Conservation (phyloP, 2,329 filamentous ascomycete species). For the Clonostachys solani region DNA sequence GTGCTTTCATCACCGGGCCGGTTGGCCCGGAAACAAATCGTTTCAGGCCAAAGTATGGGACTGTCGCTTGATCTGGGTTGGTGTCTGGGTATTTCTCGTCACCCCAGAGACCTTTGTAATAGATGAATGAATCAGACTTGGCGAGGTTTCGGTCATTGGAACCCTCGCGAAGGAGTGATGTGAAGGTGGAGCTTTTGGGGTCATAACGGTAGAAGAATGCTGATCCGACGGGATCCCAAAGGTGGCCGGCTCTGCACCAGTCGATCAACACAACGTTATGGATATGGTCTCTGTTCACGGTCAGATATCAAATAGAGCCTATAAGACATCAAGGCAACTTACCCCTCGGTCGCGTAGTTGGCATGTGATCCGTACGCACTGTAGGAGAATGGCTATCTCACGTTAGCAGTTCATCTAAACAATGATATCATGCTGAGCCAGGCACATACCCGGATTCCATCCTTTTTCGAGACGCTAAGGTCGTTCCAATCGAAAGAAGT, state of each 20-base stretch:
- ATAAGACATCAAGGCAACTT: neutral
- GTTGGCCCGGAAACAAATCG: conserved; percentile 23
- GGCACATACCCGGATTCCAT: conserved; percentile 16
- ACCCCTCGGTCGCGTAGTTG: conserved; percentile 23
- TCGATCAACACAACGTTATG: conserved; percentile 24
- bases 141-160: neutral
- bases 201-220: conserved; percentile 28
- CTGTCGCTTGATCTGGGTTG: conserved; percentile 21
- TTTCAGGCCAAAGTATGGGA: conserved; percentile 22
- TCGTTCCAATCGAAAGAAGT: conserved; percentile 20
- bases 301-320: neutral
- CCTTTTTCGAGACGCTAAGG: conserved; percentile 9
- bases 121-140: conserved; percentile 17
- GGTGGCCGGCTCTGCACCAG: conserved; percentile 22
- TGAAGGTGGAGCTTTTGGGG: conserved; percentile 12
- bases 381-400: conserved; percentile 21
- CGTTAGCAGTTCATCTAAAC: too few relatives aligned
- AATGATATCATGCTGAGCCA: too few relatives aligned
- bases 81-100: conserved; percentile 20
- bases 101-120: conserved; percentile 25
- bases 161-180: conserved; percentile 4
- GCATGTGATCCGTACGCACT: conserved; percentile 27
- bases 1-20: conserved; percentile 22
- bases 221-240: conserved; percentile 26
- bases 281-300: conserved; percentile 17